Evolutionary conservation across 352 stramenopile genomes (phyloP), one percentile per base, ranked within the genome.

Genomic region (Phytopythium delawarense): DNA sequence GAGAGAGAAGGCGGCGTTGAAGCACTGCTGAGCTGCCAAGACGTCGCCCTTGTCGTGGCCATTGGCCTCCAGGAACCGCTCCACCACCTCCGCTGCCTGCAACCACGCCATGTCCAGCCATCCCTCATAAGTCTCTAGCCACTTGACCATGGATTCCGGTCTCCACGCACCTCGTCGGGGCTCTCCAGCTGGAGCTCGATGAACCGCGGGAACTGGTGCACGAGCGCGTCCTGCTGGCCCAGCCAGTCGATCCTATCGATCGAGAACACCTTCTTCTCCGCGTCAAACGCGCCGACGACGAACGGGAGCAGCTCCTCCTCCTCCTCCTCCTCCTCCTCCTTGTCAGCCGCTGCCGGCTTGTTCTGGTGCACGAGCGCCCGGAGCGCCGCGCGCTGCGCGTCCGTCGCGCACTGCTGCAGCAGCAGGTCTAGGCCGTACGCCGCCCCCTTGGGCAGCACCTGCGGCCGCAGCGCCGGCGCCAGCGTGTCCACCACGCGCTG

Each of bases 181-280:
- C 76, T 75, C 42, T 88, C 67, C 42, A 92, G 62, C 75, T 92
- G 81, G 46, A 92, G 59, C 66, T 92, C 78, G 34, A 92, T 57
- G 60, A 92, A 89, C 30, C 84, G 84, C 42, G 81, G 66, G 48
- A 93, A 83, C 69, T 91, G 78, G 63, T 92, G 80, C 23, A 93
- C 68, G 30, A 84, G 63, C 1, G 75, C 78, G 56, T 91, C 77
- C 32, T 81, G 65, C 45, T 81, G 71, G 25, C 65, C 75, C 77
- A 91, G 73, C 80, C 84, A 91, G 62, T 84, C 68, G 32, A 93
- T 59, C 28, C 74, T 76, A 60, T 91, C 72, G 48, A 93, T 63
- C 15, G 64, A 63, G 56, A 89, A 93, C 44, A 78, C 70, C 54
- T 76, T 77, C 57, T 85, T 79, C 50, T 81, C 64, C 28, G 72